Percentiles rank a stretch among this genome's conserved stretches.
phyloP scores from a whole-genome alignment of 768 basidiomycete genomes.

The Russula sp. region DNA sequence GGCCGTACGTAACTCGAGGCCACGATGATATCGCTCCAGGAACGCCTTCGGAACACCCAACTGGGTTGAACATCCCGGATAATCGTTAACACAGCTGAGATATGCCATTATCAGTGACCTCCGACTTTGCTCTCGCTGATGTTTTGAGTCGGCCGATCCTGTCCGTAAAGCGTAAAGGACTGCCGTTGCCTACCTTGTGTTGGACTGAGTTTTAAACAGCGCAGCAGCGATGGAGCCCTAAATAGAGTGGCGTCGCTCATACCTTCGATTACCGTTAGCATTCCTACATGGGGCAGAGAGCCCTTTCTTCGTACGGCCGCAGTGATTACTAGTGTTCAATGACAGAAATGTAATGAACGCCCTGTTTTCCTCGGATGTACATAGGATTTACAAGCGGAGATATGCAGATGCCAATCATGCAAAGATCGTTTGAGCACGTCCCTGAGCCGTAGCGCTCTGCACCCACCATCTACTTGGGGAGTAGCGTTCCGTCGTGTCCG shows the following conservation, averaged over 20 bases:
- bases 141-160: not conserved
- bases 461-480: not conserved
- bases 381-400: not conserved
- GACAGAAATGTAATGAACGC: not conserved
- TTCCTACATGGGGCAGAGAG: not conserved
- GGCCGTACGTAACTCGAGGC: too few relatives aligned
- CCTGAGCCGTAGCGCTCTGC: not conserved
- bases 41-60: not conserved
- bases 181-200: not conserved
- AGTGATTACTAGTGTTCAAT: not conserved
- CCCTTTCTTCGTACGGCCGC: not conserved
- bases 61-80: not conserved
- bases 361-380: not conserved
- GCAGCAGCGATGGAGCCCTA: not conserved
- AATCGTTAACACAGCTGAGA: not conserved
- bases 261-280: not conserved
- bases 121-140: not conserved
- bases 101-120: not conserved
- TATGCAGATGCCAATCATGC: not conserved
- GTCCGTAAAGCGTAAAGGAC: not conserved
- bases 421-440: not conserved
- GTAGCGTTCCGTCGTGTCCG: not conserved
- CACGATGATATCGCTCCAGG: not conserved
- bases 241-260: not conserved
- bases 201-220: too few relatives aligned